These are phyloP conservation scores for Barnettozyma botsteinii DNA, from an alignment of 805 yeast genomes.

Conservation along the genomic window DNA sequence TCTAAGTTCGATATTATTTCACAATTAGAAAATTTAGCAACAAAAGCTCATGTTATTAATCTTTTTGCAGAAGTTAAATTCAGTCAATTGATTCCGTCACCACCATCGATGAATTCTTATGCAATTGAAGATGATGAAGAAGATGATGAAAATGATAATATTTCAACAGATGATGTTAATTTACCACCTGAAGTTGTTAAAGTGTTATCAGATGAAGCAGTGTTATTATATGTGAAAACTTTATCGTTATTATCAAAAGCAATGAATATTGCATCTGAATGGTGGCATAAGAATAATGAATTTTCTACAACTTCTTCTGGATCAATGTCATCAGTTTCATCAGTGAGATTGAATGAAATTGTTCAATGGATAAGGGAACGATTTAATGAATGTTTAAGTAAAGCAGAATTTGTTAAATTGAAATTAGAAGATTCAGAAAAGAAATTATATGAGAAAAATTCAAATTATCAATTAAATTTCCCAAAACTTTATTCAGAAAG, in stretches of 20 bases:
- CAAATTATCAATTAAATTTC: constrained; percentile 10
- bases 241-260: constrained; percentile 78
- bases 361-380: constrained; percentile 84
- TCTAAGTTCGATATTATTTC: constrained; percentile 30
- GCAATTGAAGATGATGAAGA: constrained; percentile 35
- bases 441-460: constrained; percentile 17
- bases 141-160: constrained; percentile 28
- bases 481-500: constrained; percentile 63
- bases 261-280: constrained; percentile 76
- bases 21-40: constrained; percentile 68
- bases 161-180: constrained; percentile 17
- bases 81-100: constrained; percentile 74
- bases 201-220: constrained; percentile 76
- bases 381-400: constrained; percentile 83
- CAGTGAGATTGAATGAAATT: constrained; percentile 47
- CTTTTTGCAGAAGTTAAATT: constrained; percentile 89
- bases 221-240: constrained; percentile 77
- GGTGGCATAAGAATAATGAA: constrained; percentile 69
- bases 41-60: constrained; percentile 85
- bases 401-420: constrained; percentile 72
- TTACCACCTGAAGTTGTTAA: constrained; percentile 55
- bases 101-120: constrained; percentile 33
- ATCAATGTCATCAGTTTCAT: constrained; percentile 4
- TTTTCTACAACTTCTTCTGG: no score
- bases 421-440: constrained; percentile 47